These are phyloP conservation scores for Grigorovia jiainica DNA, from an alignment of 805 yeast species.

Conservation along the genomic window DNA sequence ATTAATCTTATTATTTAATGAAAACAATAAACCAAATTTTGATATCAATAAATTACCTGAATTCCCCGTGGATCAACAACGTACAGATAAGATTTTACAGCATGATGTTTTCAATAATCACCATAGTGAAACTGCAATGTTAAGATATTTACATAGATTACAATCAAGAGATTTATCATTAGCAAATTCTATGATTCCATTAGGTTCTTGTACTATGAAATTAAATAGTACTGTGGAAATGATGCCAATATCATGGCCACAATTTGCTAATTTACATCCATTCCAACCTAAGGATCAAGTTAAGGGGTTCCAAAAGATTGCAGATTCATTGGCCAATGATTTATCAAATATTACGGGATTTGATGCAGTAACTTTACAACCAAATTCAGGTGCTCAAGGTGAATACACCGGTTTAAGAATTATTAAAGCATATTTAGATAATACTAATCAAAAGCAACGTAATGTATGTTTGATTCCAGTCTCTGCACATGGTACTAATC, in stretches of 20 bases:
- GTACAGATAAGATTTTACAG: constrained; percentile 53
- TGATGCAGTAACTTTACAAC: constrained; percentile 83
- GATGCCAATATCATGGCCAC: constrained; percentile 93
- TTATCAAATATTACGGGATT: constrained; percentile 90
- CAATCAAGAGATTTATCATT: constrained; percentile 86
- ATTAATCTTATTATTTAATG: constrained; percentile 49
- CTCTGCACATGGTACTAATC: constrained; percentile 97
- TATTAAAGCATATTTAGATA: constrained; percentile 64
- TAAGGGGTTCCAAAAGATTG: constrained; percentile 70
- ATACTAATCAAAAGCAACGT: constrained; percentile 62
- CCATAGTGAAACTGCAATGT: constrained; percentile 91
- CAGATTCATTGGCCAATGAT: constrained; percentile 71
- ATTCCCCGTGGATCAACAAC: constrained; percentile 39
- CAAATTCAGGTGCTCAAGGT: constrained; percentile 98
- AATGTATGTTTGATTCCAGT: constrained; percentile 91
- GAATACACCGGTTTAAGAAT: constrained; percentile 91
- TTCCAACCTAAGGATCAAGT: constrained; percentile 88
- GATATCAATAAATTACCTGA: constrained; percentile 33
- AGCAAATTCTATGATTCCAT: constrained; percentile 94
- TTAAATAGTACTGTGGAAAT: constrained; percentile 90
- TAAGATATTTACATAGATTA: constrained; percentile 76
- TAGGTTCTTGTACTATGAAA: constrained; percentile 98
- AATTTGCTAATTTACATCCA: constrained; percentile 81
- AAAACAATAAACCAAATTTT: constrained; percentile 13
- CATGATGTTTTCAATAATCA: constrained; percentile 76